These are phyloP conservation scores for Ophiostoma montium DNA, from an alignment of 2,329 filamentous ascomycete genomes.

Conservation along the genomic window DNA sequence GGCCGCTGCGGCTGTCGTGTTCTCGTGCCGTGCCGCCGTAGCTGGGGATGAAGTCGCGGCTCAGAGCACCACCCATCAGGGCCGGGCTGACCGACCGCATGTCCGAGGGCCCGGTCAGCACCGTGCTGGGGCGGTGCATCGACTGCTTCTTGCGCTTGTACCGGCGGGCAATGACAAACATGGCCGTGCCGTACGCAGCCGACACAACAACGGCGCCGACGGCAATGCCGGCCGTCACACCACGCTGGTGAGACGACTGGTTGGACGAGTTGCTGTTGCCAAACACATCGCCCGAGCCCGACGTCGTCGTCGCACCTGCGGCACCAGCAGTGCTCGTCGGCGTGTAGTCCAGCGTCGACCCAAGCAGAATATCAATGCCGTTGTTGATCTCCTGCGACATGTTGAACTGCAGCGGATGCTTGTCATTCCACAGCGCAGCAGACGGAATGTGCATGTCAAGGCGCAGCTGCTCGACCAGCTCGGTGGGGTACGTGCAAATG, in stretches of 20 bases:
- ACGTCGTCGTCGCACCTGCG: conserved; percentile 21
- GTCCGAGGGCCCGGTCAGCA: conserved; percentile 46
- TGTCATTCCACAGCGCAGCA: conserved; percentile 62
- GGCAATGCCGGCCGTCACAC: conserved; percentile 55
- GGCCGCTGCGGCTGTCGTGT: conserved; percentile 42
- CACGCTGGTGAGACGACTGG: conserved; percentile 44
- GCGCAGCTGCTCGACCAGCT: conserved; percentile 52
- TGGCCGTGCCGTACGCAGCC: conserved; percentile 79
- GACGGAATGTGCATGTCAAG: conserved; percentile 57
- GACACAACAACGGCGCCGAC: conserved; percentile 65
- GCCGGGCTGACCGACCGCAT: conserved; percentile 43
- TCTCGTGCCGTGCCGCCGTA: conserved; percentile 36
- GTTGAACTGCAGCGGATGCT: conserved; percentile 45
- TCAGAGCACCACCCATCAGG: conserved; percentile 57
- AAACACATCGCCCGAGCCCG: conserved; percentile 20
- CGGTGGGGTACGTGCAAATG: conserved; percentile 52
- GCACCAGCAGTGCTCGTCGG: conserved; percentile 24
- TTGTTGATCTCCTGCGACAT: conserved; percentile 75
- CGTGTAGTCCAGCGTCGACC: conserved; percentile 27
- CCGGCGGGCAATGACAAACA: conserved; percentile 83
- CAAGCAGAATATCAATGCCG: conserved; percentile 52
- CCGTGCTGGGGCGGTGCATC: conserved; percentile 67
- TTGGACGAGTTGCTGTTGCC: conserved; percentile 22
- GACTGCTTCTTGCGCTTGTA: conserved; percentile 76
- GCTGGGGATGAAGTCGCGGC: conserved; percentile 37